Evolutionary conservation across 805 yeast species (phyloP).

Genomic region (Candida maris): DNA sequence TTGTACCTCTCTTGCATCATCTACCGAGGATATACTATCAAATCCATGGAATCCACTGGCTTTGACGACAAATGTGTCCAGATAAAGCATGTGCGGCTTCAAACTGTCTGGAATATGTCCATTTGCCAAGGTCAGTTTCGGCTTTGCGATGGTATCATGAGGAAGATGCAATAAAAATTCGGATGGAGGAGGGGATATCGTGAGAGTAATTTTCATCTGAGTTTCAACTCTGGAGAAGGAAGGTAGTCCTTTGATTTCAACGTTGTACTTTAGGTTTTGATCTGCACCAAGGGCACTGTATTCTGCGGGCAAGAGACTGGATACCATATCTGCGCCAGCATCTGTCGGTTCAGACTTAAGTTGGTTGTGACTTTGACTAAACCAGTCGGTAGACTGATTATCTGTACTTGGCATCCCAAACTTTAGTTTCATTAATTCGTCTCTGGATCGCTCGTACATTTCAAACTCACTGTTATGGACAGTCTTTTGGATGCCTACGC

Average conservation of each 20-base stretch:
- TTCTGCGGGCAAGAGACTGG: conserved; percentile 27
- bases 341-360: neutral
- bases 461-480: conserved; percentile 25
- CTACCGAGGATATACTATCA: conserved; percentile 3
- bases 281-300: conserved; percentile 23
- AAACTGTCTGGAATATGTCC: conserved; percentile 47
- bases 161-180: conserved; percentile 76
- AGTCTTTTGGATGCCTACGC: conserved; percentile 3
- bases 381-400: conserved; percentile 7
- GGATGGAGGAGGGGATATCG: conserved; percentile 72
- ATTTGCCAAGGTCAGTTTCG: conserved; percentile 64
- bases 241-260: conserved; percentile 64
- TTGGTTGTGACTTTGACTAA: conserved; percentile 1
- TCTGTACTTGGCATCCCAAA: conserved; percentile 37
- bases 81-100: conserved; percentile 51
- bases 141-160: conserved; percentile 81
- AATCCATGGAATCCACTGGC: conserved; percentile 10
- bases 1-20: conserved; percentile 8
- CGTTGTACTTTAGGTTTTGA: conserved; percentile 36
- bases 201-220: conserved; percentile 75
- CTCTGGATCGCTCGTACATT: conserved; percentile 42
- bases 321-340: conserved; percentile 19
- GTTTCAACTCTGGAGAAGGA: conserved; percentile 89
- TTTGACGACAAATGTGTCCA: conserved; percentile 76
- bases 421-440: conserved; percentile 47